Base-by-base conservation (phyloP, 2,329 filamentous ascomycete species). In the Davidsoniella eucalypti region DNA sequence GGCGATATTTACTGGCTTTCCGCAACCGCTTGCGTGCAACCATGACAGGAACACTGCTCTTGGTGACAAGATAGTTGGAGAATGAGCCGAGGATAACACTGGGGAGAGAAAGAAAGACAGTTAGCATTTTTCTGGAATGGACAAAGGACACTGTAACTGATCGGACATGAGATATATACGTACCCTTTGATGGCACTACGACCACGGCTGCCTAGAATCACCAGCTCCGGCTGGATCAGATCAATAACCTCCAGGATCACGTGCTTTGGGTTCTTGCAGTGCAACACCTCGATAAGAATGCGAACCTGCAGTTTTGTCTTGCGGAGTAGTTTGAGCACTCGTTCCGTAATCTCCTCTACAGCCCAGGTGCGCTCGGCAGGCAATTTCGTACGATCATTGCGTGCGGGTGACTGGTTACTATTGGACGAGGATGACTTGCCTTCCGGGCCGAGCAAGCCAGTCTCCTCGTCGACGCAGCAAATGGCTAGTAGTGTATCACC, bases 201-300 rank as follows among this genome's bases (percentile, higher is more conserved):
- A 26, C 92, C 92, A 58, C 92, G 76, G 55, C 87, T 94, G 46
- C 92, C 92, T 52, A 96, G 77, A 57, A 98, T 87, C 17, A 95
- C 90, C 53, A 98, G 70, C 1, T 90, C 96, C 4, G 92, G 92
- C 56, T 83, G 84, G 48, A 96, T 75, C 55, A 86, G 77, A 63
- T 98, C 92, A 64, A 98, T 96, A 67, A 95, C 87, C 69, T 96
- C 92, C 0, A 87, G 94, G 56, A 98, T 87, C 69, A 96, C 75
- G 63, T 95, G 88, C 64, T 92, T 90, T 3, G 92, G 87, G 60
- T 85, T 95, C 72, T 95, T 96, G 80, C 92, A 96, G 66, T 96
- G 92, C 57, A 98, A 82, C 25, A 96, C 90, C 65, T 98, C 92
- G 33, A 98, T 82, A 47, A 94, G 87, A 44, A 95, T 84, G 52